Percentiles rank a stretch among this genome's conserved stretches.
These are phyloP conservation scores for Trichoderma sp. DNA, from an alignment of 2,329 filamentous ascomycete species.

Conservation along the genomic window DNA sequence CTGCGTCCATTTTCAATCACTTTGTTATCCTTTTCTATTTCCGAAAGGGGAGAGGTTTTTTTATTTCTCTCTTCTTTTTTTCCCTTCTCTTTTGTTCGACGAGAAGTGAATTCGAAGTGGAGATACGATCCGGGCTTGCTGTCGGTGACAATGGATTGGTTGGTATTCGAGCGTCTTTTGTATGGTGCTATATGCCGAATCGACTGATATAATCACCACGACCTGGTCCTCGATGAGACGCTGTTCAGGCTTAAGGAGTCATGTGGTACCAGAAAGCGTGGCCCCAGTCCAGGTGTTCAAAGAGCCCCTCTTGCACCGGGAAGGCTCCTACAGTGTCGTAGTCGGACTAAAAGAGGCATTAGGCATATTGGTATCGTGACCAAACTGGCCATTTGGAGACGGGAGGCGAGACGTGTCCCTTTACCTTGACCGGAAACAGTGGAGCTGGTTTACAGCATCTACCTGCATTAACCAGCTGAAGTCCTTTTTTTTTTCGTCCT, in stretches of 20 bases:
- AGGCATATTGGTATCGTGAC: conserved; percentile 27
- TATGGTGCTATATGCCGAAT: conserved; percentile 20
- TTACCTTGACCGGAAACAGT: conserved; percentile 14
- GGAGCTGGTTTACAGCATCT: neutral
- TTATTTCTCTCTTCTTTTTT: neutral
- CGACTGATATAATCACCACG: conserved; percentile 19
- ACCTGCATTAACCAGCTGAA: conserved; percentile 11
- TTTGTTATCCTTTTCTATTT: neutral
- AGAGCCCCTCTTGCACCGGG: conserved; percentile 30
- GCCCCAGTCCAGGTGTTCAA: conserved; percentile 32
- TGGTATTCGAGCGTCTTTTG: conserved; percentile 2
- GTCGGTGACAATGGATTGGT: neutral
- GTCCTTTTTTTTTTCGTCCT: neutral
- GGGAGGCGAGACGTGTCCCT: conserved; percentile 13
- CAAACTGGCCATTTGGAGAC: conserved; percentile 7
- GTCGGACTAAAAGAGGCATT: conserved; percentile 25
- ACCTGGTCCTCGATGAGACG: conserved; percentile 12
- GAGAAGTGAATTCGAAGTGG: neutral
- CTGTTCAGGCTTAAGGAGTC: conserved; percentile 25
- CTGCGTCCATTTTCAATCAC: conserved; percentile 30
- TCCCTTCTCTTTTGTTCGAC: neutral
- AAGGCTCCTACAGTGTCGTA: conserved; percentile 27
- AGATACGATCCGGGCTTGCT: neutral
- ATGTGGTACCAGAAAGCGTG: conserved; percentile 32
- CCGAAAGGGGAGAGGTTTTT: too few relatives aligned